Evolutionary conservation across 2,329 filamentous ascomycete species (phyloP), one percentile per base, ranked within the genome.

Genomic region (Teratosphaeria destructans): DNA sequence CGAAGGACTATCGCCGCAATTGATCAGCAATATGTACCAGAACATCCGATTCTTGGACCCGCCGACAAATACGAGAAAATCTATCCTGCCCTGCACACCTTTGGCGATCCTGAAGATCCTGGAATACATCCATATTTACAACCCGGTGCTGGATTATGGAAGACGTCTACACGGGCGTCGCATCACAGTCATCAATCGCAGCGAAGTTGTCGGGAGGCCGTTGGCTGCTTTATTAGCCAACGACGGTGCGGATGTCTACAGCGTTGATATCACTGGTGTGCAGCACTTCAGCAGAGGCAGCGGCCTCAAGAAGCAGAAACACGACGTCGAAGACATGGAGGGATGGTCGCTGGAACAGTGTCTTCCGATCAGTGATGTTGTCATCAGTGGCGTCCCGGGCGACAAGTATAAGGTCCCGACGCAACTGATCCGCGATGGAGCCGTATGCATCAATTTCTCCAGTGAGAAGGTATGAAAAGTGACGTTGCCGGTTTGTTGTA

Each of bases 11-110:
- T 90, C 88, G 68, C 93, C 96, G 76, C 87, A 86, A 72, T 92
- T 97, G 77, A 88, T 97, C 71, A 92, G 93, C 83, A 99, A 99
- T 82, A 96, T 99, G 92, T 99, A 97, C 78, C 89, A 96, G 80
- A 99, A 99, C 78, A 85, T 95, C 69, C 90, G 94, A 65, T 97
- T 92, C 79, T 81, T 99, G 59, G 94, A 99, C 75, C 79, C 85
- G 27, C 87, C 87, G 4, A 75, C 81, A 52, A 89, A 90, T 74
- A 81, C 79, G 60, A 89, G 90, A 74, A 97, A 99, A 79, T 95
- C 88, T 55, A 90, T 97, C 65, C 79, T 99, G 57, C 94, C 94
- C 5, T 99, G 94, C 80, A 99, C 94, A 2, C 94, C 94, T 16
- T 83, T 99, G 27, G 94, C 94, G 29, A 88, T 96, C 61, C 89